Evolutionary conservation across 164 flowering plant species (phyloP), one percentile per base, ranked within the genome.

Genomic region (Magnolia kwangsiensis): DNA sequence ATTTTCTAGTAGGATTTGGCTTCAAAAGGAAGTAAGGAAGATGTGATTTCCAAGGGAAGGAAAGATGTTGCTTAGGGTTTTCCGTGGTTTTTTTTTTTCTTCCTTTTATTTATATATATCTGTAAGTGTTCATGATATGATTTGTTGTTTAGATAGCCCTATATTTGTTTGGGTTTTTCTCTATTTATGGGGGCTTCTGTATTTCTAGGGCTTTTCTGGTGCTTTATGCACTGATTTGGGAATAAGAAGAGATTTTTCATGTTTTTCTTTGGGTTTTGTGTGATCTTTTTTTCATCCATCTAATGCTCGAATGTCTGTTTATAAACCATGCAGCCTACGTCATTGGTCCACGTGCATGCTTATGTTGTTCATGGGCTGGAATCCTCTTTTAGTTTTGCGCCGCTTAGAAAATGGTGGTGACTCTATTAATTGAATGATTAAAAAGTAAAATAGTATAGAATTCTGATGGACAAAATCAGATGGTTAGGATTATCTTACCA

Each of bases 111-210:
- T 67, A 29, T 45, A 37, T 29, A 31, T 10, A 68, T 68, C 20
- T 10, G 18, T 16, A 55, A 55, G 61, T 55, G 61, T 71, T 71
- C 23, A 51, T 45, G 55, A 16, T 50, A 20, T 71, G 61, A 61
- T 61, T 73, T 58, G n/a, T 73, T 73, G 51, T 68, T 73, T 73
- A 21, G 45, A 61, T 61, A 63, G 74, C 66, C 74, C 64, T 55
- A 18, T 72, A 63, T 72, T 72, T 72, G 74, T 18, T 31, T n/a
- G 68, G 51, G 51, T 23, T 73, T 59, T 51, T 63, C 37, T 45
- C 23, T 73, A 31, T 55, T 11, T 55, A 55, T 55, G 61, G 13
- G 61, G 61, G 16, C 61, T 11, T 55, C 10, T 55, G 61, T 55
- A 55, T 55, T 55, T 16, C 61, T 55, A 55, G 61, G 13, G 61